Percentiles rank a stretch among this genome's conserved stretches.
These are phyloP conservation scores for Thelonectria rubi DNA, from an alignment of 2,329 filamentous ascomycete species.

Conservation along the genomic window DNA sequence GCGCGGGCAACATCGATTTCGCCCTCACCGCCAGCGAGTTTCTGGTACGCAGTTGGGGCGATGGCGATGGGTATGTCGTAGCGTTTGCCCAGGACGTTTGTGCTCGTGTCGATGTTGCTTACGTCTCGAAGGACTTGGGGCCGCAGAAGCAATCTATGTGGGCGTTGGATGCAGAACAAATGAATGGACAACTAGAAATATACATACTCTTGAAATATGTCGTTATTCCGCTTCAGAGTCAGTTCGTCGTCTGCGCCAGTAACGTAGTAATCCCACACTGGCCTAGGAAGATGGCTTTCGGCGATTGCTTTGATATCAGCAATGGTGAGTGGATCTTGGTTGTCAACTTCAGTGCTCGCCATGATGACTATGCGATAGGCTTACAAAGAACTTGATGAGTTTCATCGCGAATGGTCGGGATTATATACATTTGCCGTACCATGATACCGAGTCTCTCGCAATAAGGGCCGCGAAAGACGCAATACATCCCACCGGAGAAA, in stretches of 20 bases:
- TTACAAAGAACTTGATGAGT: neutral
- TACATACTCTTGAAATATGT: constrained; percentile 29
- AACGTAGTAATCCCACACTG: constrained; percentile 37
- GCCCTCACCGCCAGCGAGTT: constrained; percentile 40
- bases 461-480: neutral
- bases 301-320: constrained; percentile 28
- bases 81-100: constrained; percentile 15
- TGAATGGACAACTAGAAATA: neutral
- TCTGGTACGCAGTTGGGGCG: constrained; percentile 44
- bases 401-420: neutral
- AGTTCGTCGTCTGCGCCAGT: constrained; percentile 38
- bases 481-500: neutral
- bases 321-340: constrained; percentile 26
- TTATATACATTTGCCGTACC: neutral
- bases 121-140: constrained; percentile 33
- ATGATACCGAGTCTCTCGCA: neutral
- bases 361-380: neutral
- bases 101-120: constrained; percentile 30
- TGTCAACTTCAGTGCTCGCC: neutral
- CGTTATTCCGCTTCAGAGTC: constrained; percentile 30
- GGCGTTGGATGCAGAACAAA: neutral
- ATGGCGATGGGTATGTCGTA: constrained; percentile 42
- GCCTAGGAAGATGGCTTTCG: constrained; percentile 21
- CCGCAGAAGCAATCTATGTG: constrained; percentile 15
- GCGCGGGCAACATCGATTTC: constrained; percentile 44